Base-by-base conservation (phyloP, 2,329 filamentous ascomycete genomes). In the Cladophialophora immunda region DNA sequence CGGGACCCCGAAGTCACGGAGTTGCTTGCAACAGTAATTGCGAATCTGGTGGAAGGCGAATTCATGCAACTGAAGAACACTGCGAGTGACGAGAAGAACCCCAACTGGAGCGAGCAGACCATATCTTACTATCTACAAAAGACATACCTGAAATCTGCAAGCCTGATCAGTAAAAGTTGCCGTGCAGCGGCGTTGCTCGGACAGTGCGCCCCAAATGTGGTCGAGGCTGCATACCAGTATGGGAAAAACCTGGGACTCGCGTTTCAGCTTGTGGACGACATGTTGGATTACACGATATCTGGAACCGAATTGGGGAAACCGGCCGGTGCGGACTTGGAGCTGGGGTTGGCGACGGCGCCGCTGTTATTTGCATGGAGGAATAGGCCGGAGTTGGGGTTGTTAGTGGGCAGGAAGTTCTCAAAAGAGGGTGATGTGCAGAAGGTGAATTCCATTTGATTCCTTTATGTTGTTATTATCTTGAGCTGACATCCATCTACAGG, bases 21-120 rank as follows among this genome's bases (percentile, higher is more conserved):
- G 81, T 86, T 99, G 7, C 83, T 99, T 32, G 93, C 95, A 3
- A 98, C 94, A 0, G 95, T 98, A 50, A 98, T 99, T 73, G 94
- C 95, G 53, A 99, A 99, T 78, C 84, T 99, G 29, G 94, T 99
- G 22, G 95, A 99, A 81, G 95, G 95, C 76, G 95, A 99, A 80
- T 98, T 99, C 83, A 99, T 99, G 95, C 95, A 99, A 83, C 84
- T 99, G 74, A 96, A 97, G 82, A 99, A 99, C 80, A 98, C 95
- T 1, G 92, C 92, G 54, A 85, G 87, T 71, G 94, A 97, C 77
- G 94, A 98, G 83, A 85, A 87, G 71, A 90, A 92, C 72, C 94
- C 94, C 0, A 82, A 86, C 9, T 98, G 92, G 87, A 95, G 91
- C 1, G 92, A 97, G 75, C 92, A 97, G 61, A 92, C 93, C 1